Conservation (phyloP, 805 yeast species). For the Starmerella sp. region DNA sequence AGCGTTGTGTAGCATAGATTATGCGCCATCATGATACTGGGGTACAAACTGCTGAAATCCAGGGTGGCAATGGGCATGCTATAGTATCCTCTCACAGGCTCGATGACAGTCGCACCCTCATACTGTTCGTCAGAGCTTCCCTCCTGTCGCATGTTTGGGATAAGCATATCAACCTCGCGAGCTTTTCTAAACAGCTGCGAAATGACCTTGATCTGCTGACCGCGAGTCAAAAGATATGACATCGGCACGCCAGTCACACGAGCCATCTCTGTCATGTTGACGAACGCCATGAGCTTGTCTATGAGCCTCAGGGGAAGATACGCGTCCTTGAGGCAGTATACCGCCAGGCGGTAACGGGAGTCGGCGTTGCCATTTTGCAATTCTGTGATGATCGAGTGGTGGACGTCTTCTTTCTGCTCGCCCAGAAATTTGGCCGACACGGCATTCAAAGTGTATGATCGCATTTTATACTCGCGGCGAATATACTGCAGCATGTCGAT, state of each 20-base stretch:
- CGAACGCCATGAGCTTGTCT: conserved; percentile 91
- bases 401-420: conserved; percentile 97
- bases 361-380: conserved; percentile 86
- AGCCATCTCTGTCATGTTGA: conserved; percentile 98
- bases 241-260: conserved; percentile 98
- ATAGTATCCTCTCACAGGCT: conserved; percentile 89
- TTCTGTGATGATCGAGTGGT: conserved; percentile 90
- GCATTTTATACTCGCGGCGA: conserved; percentile 86
- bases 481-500: conserved; percentile 83
- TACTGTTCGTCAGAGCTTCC: conserved; percentile 82
- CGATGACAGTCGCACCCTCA: conserved; percentile 99
- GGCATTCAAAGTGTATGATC: conserved; percentile 89
- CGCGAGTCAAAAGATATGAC: conserved; percentile 75
- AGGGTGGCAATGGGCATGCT: conserved; percentile 95
- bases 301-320: conserved; percentile 76
- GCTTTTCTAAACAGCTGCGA: conserved; percentile 94
- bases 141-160: conserved; percentile 76
- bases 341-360: conserved; percentile 89
- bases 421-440: conserved; percentile 88
- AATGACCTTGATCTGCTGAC: conserved; percentile 95
- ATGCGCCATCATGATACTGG: conserved; percentile 99
- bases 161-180: conserved; percentile 68
- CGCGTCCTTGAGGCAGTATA: conserved; percentile 94
- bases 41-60: conserved; percentile 95
- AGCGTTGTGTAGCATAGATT: conserved; percentile 91